Base-by-base conservation (phyloP, 169 alveolate genomes). In the Babesia sp. region DNA sequence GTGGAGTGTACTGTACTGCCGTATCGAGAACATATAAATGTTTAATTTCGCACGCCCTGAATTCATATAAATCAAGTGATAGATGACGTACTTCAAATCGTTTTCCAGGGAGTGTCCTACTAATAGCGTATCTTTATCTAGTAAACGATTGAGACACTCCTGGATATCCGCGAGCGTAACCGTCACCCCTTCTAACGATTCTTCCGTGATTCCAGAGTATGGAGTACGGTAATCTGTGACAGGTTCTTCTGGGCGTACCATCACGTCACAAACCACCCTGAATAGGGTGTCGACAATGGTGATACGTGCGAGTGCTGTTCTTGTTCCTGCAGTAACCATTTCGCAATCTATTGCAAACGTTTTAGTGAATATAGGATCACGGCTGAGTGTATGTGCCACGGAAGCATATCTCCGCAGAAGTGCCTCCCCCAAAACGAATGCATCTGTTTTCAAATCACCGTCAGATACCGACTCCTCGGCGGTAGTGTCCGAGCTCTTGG, bases 171-270 rank as follows among this genome's bases (percentile, higher is more conserved):
- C 56, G 39, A 84, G 60, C 22, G 79, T 60, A 1, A 84, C 59
- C 22, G 58, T 34, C 22, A 84, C 91, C 50, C 61, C 71, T 34
- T 58, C 59, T 8, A 84, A 46, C 9, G 78, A 55, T n/a, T 71
- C 59, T 69, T 50, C 85, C 46, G 77, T 84, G 34, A 84, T 84
- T 12, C 91, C 91, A 22, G 91, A 84, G 58, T 84, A 84, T 29
- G 36, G 44, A 2, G 91, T 84, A 54, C 83, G 80, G 75, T 84
- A 84, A 42, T 84, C 39, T 41, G 82, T 63, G 20, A 84, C 63
- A 39, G 54, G 24, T 53, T 57, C 67, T 22, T 59, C 67, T n/a
- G 91, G 91, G 20, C 51, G 3, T 41, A 84, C 91, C 50, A 77
- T 50, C 2, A 87, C 46, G 66, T 84, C 91, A 55, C 71, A 76